phyloP scores from a whole-genome alignment of 225 moss, liverwort and hornwort genomes.

The Climacium dendroides region DNA sequence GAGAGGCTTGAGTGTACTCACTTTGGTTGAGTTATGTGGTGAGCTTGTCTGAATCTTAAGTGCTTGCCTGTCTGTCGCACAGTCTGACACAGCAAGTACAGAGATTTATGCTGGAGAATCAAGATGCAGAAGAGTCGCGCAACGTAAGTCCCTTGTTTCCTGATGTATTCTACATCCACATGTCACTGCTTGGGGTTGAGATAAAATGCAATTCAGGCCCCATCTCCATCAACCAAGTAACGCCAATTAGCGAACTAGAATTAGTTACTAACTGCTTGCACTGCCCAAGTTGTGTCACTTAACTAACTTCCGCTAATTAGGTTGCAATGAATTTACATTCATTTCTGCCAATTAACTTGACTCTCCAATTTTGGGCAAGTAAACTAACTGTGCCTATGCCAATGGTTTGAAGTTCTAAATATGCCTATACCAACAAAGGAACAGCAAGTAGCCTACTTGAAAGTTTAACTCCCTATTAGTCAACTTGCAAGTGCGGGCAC shows the following conservation, averaged over 20 bases:
- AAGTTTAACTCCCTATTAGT: neutral
- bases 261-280: neutral
- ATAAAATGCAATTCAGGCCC: neutral
- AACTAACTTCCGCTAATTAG: neutral
- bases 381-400: neutral
- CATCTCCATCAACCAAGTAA: neutral
- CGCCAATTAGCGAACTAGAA: neutral
- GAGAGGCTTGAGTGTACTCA: neutral
- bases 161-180: neutral
- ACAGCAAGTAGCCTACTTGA: neutral
- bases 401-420: neutral
- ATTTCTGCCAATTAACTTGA: neutral
- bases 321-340: neutral
- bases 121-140: constrained; percentile 52
- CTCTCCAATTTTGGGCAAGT: neutral
- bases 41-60: constrained; percentile 4
- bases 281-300: neutral
- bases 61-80: constrained; percentile 6
- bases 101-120: constrained; percentile 66
- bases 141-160: constrained; percentile 34
- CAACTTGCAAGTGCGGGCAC: neutral
- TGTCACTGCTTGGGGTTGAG: neutral
- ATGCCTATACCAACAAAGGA: neutral
- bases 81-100: constrained; percentile 87
- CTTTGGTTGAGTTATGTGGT: neutral